Conservation (phyloP, 169 alveolate genomes). For the Eimeria praecox region DNA sequence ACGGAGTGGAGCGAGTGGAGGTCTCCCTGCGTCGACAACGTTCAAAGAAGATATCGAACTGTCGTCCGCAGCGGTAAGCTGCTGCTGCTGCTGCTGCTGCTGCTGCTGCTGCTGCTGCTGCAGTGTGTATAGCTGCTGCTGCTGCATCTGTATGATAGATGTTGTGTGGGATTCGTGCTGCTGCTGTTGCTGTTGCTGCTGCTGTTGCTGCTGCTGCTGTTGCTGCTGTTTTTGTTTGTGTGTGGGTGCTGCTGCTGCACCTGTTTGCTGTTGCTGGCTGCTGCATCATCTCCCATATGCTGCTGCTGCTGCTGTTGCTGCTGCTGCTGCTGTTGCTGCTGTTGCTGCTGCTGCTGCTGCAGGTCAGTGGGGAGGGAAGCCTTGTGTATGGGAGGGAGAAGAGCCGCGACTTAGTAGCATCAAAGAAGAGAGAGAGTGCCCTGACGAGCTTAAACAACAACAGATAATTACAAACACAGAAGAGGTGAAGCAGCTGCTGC, state of each 20-base stretch:
- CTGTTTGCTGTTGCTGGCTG: not conserved
- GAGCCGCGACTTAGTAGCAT: not conserved
- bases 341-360: too few relatives aligned
- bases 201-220: not conserved
- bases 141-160: not conserved
- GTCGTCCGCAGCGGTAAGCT: conserved; percentile 20
- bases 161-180: too few relatives aligned
- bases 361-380: conserved; percentile 1
- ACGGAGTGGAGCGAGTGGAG: conserved; percentile 7
- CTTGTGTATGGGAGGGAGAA: not conserved
- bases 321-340: too few relatives aligned
- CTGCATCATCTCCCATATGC: too few relatives aligned
- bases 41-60: not conserved
- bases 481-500: too few relatives aligned
- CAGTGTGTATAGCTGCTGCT: not conserved
- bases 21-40: not conserved
- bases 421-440: not conserved
- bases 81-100: not conserved
- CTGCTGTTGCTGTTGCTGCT: not conserved
- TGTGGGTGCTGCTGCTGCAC: not conserved
- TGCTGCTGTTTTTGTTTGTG: not conserved
- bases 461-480: not conserved
- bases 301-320: not conserved
- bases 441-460: not conserved
- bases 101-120: not conserved